phyloP scores from a whole-genome alignment of 495 filamentous ascomycete species.

The Articulospora tetracladia region DNA sequence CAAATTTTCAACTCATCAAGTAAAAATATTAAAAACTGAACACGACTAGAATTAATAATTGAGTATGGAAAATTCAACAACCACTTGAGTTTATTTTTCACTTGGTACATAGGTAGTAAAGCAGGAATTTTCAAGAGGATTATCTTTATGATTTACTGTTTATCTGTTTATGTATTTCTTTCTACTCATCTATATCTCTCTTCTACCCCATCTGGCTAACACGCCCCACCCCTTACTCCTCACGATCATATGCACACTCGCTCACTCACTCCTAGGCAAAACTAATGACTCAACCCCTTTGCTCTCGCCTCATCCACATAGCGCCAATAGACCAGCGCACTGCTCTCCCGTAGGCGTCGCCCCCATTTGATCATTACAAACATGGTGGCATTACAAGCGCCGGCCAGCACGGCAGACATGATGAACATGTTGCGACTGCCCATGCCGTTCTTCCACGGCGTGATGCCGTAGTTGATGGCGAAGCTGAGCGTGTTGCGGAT shows the following conservation, averaged over 20 bases:
- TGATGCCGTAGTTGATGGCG: constrained; percentile 33
- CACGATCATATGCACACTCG: no score
- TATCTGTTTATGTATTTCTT: no score
- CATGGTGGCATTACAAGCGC: constrained; percentile 18
- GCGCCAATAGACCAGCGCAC: constrained; percentile 4
- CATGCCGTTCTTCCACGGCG: constrained; percentile 32
- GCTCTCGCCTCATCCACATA: constrained; percentile 3
- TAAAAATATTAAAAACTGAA: no score
- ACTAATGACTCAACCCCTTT: constrained; percentile 9
- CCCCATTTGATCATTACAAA: constrained; percentile 26
- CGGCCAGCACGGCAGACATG: constrained; percentile 25
- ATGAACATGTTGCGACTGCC: constrained; percentile 32
- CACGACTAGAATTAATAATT: no score
- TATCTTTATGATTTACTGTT: no score
- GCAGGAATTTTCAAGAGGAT: no score
- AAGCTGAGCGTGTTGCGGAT: constrained; percentile 34
- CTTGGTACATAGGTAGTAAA: no score
- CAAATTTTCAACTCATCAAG: no score
- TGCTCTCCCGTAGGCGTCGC: constrained; percentile 14
- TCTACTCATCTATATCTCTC: no score
- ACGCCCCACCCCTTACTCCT: no score
- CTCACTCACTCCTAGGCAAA: background rate
- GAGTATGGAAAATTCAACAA: no score
- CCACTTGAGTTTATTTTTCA: no score
- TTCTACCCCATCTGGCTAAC: background rate